A percentile compares a stretch with the other conserved stretches of the same genome.
phyloP scores from a whole-genome alignment of 352 stramenopile species.

The Phytophthora colocasiae region DNA sequence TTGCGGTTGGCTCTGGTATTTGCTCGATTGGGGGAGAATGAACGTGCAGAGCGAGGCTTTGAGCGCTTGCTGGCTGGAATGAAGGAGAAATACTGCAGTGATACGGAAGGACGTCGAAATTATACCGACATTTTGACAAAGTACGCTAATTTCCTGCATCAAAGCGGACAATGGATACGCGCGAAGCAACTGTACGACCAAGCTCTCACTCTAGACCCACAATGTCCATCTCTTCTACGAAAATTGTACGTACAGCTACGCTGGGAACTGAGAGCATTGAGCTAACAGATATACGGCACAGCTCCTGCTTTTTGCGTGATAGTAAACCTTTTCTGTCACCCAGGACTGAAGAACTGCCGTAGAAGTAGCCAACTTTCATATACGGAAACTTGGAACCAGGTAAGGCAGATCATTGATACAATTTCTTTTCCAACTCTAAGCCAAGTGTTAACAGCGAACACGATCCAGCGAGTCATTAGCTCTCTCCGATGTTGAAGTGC shows the following conservation, averaged over 20 bases:
- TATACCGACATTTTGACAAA: conserved; percentile 12
- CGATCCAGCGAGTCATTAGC: background rate
- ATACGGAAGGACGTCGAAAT: background rate
- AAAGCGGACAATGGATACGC: conserved; percentile 15
- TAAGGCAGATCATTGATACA: no score
- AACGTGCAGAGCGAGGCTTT: conserved; percentile 19
- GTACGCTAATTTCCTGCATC: conserved; percentile 26
- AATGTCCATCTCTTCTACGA: conserved; percentile 24
- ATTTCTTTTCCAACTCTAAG: no score
- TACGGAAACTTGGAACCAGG: no score
- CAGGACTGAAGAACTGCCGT: background rate
- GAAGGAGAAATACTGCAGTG: background rate
- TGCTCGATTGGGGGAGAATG: conserved; percentile 13
- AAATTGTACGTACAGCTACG: conserved; percentile 23
- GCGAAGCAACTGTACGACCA: conserved; percentile 28
- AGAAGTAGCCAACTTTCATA: background rate
- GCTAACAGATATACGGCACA: background rate
- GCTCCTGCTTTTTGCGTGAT: conserved; percentile 32
- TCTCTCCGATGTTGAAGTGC: conserved; percentile 13
- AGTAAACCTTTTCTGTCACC: conserved; percentile 18
- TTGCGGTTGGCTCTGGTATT: conserved; percentile 30
- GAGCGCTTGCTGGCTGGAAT: conserved; percentile 7
- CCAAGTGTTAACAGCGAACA: no score
- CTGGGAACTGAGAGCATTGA: no score
- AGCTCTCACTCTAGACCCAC: conserved; percentile 18